Percentiles rank a stretch among this genome's conserved stretches.
Evolutionary conservation across 257 asterid genomes (phyloP).

Genomic region (Nicotiana otophora): DNA sequence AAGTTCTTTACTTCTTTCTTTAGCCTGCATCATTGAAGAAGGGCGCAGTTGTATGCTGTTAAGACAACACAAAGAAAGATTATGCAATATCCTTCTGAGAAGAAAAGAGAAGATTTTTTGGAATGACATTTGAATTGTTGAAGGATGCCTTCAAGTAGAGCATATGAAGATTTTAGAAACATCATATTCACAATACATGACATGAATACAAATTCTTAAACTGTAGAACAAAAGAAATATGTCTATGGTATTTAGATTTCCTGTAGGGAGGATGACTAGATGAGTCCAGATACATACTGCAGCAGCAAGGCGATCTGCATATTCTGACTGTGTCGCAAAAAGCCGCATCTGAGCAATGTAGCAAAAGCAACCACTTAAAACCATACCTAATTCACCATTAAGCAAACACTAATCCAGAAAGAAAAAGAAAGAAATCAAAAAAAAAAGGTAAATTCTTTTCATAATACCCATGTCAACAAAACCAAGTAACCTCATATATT

Average conservation of each 20-base stretch:
- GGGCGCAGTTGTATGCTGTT: neutral
- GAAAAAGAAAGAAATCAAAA: neutral
- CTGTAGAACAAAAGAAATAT: neutral
- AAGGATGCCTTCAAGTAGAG: neutral
- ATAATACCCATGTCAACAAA: neutral
- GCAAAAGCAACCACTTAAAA: neutral
- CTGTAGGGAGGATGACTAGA: neutral
- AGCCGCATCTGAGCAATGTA: constrained; percentile 72
- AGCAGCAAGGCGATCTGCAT: constrained; percentile 86
- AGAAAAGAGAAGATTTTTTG: neutral
- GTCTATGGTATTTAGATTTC: neutral
- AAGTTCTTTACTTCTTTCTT: neutral
- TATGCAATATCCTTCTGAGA: neutral
- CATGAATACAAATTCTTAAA: neutral
- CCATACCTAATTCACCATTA: neutral
- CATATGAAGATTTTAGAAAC: neutral
- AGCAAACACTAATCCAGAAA: constrained; percentile 3
- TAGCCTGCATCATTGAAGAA: neutral
- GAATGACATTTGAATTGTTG: neutral
- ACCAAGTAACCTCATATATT: neutral
- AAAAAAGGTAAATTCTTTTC: neutral
- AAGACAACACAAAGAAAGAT: neutral
- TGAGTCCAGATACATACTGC: constrained; percentile 49
- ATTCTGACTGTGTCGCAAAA: constrained; percentile 72
- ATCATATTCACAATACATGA: neutral